Conservation (phyloP, 306 rosid genomes). For the Amphicarpaea edgeworthii region DNA sequence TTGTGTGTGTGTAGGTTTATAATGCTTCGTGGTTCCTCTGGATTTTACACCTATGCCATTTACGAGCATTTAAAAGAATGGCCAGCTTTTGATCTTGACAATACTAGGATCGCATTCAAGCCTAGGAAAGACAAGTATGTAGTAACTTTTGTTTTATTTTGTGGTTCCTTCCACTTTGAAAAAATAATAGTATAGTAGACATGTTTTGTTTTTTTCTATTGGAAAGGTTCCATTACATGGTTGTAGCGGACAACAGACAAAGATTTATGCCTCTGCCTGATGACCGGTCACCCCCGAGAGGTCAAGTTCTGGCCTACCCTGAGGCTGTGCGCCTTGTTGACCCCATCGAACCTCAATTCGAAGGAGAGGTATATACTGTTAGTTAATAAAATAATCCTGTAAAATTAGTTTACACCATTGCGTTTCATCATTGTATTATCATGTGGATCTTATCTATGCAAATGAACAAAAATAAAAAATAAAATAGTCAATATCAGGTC, state of each 20-base stretch:
- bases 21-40: conserved; percentile 74
- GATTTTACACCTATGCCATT: conserved; percentile 78
- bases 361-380: conserved; percentile 87
- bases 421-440: too few species aligned
- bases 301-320: conserved; percentile 66
- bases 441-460: too few species aligned
- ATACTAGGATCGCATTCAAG: conserved; percentile 80
- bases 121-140: conserved; percentile 76
- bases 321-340: conserved; percentile 83
- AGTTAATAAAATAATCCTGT: too few species aligned
- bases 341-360: conserved; percentile 75
- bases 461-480: too few species aligned
- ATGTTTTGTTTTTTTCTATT: neutral
- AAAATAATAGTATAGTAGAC: neutral
- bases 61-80: conserved; percentile 79
- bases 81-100: conserved; percentile 76
- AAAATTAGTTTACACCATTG: too few species aligned
- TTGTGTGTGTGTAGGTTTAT: conserved; percentile 67
- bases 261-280: conserved; percentile 92
- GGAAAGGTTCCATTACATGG: conserved; percentile 85
- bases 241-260: conserved; percentile 73
- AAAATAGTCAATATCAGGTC: too few species aligned
- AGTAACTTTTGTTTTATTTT: neutral
- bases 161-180: neutral
- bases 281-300: conserved; percentile 65